Conservation (phyloP, 306 rosid genomes). For the Spatholobus suberectus region DNA sequence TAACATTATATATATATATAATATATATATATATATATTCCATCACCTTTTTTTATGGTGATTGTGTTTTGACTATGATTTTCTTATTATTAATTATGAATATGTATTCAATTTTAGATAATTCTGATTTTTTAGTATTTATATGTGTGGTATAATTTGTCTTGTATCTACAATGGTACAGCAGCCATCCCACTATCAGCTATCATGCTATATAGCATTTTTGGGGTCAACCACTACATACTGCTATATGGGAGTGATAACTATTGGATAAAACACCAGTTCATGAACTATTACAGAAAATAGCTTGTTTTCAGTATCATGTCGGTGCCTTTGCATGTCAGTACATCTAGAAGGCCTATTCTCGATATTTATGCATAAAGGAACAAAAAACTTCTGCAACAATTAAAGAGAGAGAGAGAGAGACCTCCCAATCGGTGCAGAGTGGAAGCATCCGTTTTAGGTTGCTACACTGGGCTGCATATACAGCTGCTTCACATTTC, state of each 20-base stretch:
- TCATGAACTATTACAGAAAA: background rate
- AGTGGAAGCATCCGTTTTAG: conserved; percentile 88
- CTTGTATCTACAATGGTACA: background rate
- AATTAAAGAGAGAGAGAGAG: conserved; percentile 22
- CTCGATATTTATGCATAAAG: background rate
- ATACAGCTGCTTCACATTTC: conserved; percentile 93
- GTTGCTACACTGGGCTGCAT: conserved; percentile 92
- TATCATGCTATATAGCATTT: background rate
- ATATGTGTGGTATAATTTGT: background rate
- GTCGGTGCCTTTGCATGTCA: background rate
- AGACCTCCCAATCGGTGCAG: conserved; percentile 97
- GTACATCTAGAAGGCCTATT: conserved; percentile 21
- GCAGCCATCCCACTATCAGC: background rate
- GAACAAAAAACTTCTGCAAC: background rate
- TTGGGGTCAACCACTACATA: background rate
- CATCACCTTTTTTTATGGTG: background rate
- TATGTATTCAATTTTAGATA: background rate
- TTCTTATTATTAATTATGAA: background rate
- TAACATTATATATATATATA: too few species aligned
- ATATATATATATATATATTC: too few species aligned
- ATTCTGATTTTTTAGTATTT: background rate
- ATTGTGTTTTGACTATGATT: background rate
- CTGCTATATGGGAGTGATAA: background rate
- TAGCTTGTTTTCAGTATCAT: background rate
- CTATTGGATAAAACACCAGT: background rate